Conservation (phyloP, 345 rosid genomes). For the Citrus inodora region DNA sequence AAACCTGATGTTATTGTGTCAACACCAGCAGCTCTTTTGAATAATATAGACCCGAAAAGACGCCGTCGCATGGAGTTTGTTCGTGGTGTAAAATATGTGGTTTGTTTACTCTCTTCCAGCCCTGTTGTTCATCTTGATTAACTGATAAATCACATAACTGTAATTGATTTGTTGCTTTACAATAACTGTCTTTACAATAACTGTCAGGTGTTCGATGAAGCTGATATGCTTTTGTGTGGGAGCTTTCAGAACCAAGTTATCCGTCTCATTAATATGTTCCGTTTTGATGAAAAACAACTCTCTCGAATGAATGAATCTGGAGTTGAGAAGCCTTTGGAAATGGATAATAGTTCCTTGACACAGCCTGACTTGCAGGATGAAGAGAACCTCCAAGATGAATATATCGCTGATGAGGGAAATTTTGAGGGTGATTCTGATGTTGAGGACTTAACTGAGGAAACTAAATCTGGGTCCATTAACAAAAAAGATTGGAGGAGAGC, state of each 20-base stretch:
- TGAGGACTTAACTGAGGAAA: conserved; percentile 22
- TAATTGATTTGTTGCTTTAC: not conserved
- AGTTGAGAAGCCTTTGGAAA: conserved; percentile 24
- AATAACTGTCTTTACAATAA: conserved; percentile 21
- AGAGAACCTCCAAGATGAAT: conserved; percentile 24
- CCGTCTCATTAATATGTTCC: conserved; percentile 77
- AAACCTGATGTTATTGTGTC: conserved; percentile 76
- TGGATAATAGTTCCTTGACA: conserved; percentile 25
- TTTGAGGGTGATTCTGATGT: conserved; percentile 37
- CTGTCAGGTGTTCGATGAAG: conserved; percentile 93
- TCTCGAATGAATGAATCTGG: conserved; percentile 42
- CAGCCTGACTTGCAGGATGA: conserved; percentile 28
- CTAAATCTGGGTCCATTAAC: conserved; percentile 24
- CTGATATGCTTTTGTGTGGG: conserved; percentile 94
- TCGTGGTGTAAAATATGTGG: conserved; percentile 77
- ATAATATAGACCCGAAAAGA: conserved; percentile 64
- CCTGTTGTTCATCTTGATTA: not conserved
- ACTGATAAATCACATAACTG: not conserved
- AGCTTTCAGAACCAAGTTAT: conserved; percentile 86
- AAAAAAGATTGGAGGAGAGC: conserved; percentile 81
- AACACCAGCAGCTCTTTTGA: conserved; percentile 86
- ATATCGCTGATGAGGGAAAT: conserved; percentile 37
- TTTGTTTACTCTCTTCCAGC: conserved; percentile 24
- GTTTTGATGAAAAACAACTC: conserved; percentile 71
- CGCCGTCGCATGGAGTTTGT: conserved; percentile 48